Evolutionary conservation across 2,329 filamentous ascomycete species (phyloP).

Genomic region (Epichloe uncinata): DNA sequence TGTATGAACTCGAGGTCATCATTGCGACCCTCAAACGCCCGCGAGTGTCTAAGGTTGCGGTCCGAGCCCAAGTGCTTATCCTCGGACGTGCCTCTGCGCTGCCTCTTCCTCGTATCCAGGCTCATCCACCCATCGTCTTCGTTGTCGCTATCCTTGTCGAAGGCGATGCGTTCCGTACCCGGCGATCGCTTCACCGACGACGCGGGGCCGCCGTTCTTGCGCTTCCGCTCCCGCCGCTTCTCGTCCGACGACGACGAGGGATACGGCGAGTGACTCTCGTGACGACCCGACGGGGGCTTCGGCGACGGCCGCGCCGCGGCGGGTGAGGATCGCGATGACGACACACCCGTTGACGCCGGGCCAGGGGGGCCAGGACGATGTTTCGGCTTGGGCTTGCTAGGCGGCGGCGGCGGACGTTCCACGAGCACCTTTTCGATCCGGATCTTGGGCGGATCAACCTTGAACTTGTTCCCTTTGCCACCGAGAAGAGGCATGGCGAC

Average conservation of each 20-base stretch:
- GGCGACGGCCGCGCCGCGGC: conserved; percentile 25
- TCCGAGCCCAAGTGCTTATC: conserved; percentile 31
- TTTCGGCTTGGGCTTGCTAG: conserved; percentile 24
- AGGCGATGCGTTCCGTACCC: conserved; percentile 33
- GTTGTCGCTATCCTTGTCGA: conserved; percentile 37
- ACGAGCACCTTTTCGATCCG: conserved; percentile 40
- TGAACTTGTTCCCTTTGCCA: conserved; percentile 34
- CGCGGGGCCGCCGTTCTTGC: conserved; percentile 26
- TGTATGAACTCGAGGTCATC: conserved; percentile 39
- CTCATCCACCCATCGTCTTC: conserved; percentile 40
- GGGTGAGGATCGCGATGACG: conserved; percentile 20
- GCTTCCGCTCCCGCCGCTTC: conserved; percentile 30
- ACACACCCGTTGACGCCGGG: conserved; percentile 4
- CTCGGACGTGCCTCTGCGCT: conserved; percentile 28
- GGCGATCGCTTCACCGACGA: conserved; percentile 25
- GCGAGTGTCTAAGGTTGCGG: conserved; percentile 31
- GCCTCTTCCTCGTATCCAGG: conserved; percentile 34
- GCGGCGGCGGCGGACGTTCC: conserved; percentile 18
- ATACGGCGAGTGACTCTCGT: conserved; percentile 30
- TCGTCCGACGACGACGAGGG: conserved; percentile 28
- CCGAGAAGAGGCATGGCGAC: conserved; percentile 26
- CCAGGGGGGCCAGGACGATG: conserved; percentile 14
- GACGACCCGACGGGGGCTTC: conserved; percentile 20
- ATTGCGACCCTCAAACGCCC: conserved; percentile 30
- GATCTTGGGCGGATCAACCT: conserved; percentile 35